Base-by-base conservation (phyloP, 139 green algal genomes). In the Micromonas pusilla region DNA sequence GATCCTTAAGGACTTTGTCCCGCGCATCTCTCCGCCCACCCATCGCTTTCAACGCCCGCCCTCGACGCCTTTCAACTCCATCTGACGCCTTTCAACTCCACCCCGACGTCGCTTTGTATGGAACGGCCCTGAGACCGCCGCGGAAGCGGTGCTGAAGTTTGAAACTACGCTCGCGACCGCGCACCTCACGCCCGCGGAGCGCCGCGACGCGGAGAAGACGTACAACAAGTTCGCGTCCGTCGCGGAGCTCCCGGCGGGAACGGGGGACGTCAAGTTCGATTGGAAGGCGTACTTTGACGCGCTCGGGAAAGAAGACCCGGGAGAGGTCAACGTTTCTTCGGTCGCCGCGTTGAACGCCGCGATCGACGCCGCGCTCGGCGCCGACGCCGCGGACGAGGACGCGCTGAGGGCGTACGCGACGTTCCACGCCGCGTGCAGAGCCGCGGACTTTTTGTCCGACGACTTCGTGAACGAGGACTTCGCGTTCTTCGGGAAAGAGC, bases 381-480 rank as follows among this genome's bases (percentile, higher is more conserved):
- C 21, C 53, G 20, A 20, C 20, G 53, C 53, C 21, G 53, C 53
- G 53, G 21, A 70, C 30, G 19, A 70, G 16, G 16, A 16, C 9
- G 45, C 45, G 45, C 9, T 57, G 45, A 23, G 9, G 45, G 45
- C 45, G 45, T 57, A 57, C 45, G 45, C 45, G 45, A 57, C 45
- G 45, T 57, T 57, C 45, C 45, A 57, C 45, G 9, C 6, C 26
- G 26, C 30, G 9, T 31, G 63, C 30, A 28, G 6, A 9, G 26
- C 63, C 13, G 68, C 68, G 25, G 9, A 9, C 9, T 57, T 62
- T 16, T 19, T 75, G 6, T 9, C 32, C n/a, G 68, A 75, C n/a
- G 68, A 53, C 25, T 53, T 75, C 25, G 68, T 63, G 32, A 30
- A 32, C 68, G 68, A 30, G 34, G 68, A 75, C 34, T 75, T 75